These are phyloP conservation scores for Phytophthora boehmeriae DNA, from an alignment of 352 stramenopile genomes.

Conservation along the genomic window DNA sequence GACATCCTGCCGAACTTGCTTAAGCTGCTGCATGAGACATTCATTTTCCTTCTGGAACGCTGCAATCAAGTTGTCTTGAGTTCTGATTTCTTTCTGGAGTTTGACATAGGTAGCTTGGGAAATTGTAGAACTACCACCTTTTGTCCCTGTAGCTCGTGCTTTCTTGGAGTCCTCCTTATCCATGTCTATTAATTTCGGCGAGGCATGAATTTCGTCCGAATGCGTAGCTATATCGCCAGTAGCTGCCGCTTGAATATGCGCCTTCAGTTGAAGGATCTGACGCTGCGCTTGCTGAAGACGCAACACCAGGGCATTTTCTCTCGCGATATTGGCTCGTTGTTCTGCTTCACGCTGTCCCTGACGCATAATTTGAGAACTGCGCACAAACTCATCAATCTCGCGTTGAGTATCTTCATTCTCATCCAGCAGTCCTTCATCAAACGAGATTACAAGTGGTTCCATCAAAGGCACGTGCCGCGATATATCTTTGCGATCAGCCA, in stretches of 20 bases:
- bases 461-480: conserved; percentile 3
- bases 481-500: conserved; percentile 4
- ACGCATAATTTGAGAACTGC: conserved; percentile 44
- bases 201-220: neutral
- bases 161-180: conserved; percentile 2
- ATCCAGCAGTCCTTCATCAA: conserved; percentile 28
- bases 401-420: conserved; percentile 48
- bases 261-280: conserved; percentile 71
- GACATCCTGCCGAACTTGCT: conserved; percentile 59
- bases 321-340: conserved; percentile 42
- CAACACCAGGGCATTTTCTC: conserved; percentile 65
- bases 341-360: conserved; percentile 29
- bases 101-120: conserved; percentile 21
- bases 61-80: conserved; percentile 78
- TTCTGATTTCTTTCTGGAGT: conserved; percentile 70
- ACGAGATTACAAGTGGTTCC: conserved; percentile 26
- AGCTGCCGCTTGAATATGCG: conserved; percentile 52
- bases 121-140: conserved; percentile 1
- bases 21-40: conserved; percentile 80
- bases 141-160: neutral
- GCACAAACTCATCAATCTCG: conserved; percentile 62
- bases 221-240: conserved; percentile 6
- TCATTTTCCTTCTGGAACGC: conserved; percentile 87
- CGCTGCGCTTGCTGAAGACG: conserved; percentile 76
- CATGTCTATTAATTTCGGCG: neutral